Evolutionary conservation across 805 yeast genomes (phyloP).

Genomic region (Jamesozyma hellenica): DNA sequence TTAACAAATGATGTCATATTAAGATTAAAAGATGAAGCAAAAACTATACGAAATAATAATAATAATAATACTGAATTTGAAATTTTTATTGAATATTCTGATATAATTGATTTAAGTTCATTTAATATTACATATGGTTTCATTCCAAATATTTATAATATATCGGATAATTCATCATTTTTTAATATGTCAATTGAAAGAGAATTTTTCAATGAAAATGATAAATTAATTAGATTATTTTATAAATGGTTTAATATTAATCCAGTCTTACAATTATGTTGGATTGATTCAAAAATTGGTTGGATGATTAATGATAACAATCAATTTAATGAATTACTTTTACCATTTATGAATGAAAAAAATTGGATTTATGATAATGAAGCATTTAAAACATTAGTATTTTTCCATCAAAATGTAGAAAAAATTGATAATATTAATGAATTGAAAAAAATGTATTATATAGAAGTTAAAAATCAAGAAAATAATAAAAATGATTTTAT

Average conservation of each 20-base stretch:
- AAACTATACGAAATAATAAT: not conserved
- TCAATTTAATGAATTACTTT: slow-evolving; percentile 8
- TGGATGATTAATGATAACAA: slow-evolving; percentile 15
- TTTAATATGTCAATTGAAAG: slow-evolving; percentile 16
- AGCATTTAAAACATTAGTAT: slow-evolving; percentile 7
- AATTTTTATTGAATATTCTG: slow-evolving; percentile 37
- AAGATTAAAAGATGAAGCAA: slow-evolving; percentile 16
- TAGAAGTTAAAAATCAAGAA: slow-evolving; percentile 5
- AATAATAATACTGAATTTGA: slow-evolving; percentile 21
- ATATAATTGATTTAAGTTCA: slow-evolving; percentile 33
- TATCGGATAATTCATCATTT: slow-evolving; percentile 6
- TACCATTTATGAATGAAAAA: slow-evolving; percentile 11
- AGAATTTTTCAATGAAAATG: slow-evolving; percentile 4
- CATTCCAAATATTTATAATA: slow-evolving; percentile 26
- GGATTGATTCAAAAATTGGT: slow-evolving; percentile 6
- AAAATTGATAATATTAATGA: slow-evolving; percentile 1
- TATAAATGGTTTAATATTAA: slow-evolving; percentile 32
- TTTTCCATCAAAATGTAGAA: slow-evolving; percentile 1
- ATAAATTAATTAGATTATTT: slow-evolving; percentile 14
- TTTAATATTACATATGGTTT: slow-evolving; percentile 40
- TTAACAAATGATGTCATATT: slow-evolving; percentile 36
- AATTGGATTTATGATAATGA: slow-evolving; percentile 10
- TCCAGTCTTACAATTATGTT: slow-evolving; percentile 32
- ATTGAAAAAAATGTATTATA: slow-evolving; percentile 1
- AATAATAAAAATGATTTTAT: slow-evolving; percentile 8